Conservation (phyloP, 805 yeast genomes). For the Lachancea cidri region DNA sequence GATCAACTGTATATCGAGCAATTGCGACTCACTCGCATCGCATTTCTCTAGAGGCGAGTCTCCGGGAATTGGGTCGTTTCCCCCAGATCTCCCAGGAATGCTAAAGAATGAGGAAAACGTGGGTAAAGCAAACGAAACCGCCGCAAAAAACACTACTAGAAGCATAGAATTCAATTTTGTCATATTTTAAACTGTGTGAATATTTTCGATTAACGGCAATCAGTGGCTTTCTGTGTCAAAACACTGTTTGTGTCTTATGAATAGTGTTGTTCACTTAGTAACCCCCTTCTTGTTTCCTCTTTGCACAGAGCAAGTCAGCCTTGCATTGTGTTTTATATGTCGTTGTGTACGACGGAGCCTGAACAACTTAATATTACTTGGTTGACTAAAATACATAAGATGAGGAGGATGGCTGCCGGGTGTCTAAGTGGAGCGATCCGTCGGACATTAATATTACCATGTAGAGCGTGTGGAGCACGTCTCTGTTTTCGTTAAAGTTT, state of each 20-base stretch:
- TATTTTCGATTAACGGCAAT: too few relatives aligned
- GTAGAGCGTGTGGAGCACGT: not conserved
- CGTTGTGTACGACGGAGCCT: not conserved
- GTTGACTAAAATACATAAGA: not conserved
- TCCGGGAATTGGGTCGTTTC: constrained; percentile 73
- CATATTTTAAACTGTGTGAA: not conserved
- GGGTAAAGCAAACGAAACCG: constrained; percentile 6
- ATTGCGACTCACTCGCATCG: constrained; percentile 58
- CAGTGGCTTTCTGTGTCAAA: too few relatives aligned
- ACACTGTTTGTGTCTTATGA: too few relatives aligned
- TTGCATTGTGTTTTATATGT: not conserved
- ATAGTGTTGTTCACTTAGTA: too few relatives aligned
- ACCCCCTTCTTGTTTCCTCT: too few relatives aligned
- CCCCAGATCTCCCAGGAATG: constrained; percentile 17
- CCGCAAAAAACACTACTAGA: constrained; percentile 3
- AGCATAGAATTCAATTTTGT: not conserved
- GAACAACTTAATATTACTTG: not conserved
- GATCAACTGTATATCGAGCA: constrained; percentile 56
- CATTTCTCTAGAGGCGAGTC: constrained; percentile 80
- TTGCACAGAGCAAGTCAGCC: too few relatives aligned
- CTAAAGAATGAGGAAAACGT: constrained; percentile 5
- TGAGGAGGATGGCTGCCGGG: not conserved
- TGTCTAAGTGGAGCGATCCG: not conserved
- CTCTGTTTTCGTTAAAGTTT: not conserved
- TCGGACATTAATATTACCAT: not conserved